phyloP scores from a whole-genome alignment of 2,329 filamentous ascomycete species.

The Aspergillus fructus region DNA sequence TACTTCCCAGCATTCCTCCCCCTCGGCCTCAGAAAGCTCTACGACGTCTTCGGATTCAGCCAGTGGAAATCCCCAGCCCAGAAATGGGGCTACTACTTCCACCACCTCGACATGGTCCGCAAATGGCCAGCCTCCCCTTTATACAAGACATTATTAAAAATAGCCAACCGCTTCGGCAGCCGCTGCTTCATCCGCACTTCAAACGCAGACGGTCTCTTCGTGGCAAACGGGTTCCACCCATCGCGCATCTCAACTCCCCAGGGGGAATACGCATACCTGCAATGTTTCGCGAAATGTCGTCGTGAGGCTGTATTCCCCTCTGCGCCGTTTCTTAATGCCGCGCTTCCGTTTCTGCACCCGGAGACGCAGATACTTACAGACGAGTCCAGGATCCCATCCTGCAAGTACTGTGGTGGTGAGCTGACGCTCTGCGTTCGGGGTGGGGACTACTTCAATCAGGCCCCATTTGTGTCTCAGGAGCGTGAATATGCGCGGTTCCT shows the following conservation, averaged over 20 bases:
- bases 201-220: conserved; percentile 23
- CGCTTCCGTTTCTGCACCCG: conserved; percentile 17
- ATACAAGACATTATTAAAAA: conserved; percentile 7
- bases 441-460: conserved; percentile 21
- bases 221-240: conserved; percentile 18
- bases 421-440: conserved; percentile 23
- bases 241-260: conserved; percentile 20
- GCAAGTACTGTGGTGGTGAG: conserved; percentile 20
- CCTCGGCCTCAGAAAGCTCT: conserved; percentile 25
- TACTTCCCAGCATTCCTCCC: conserved; percentile 29
- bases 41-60: conserved; percentile 21
- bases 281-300: conserved; percentile 22
- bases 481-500: conserved; percentile 13
- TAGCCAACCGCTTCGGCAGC: neutral
- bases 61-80: conserved; percentile 16
- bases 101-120: conserved; percentile 19
- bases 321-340: conserved; percentile 17
- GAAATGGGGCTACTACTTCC: conserved; percentile 25
- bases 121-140: conserved; percentile 13
- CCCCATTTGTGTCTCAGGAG: conserved; percentile 15
- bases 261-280: conserved; percentile 21
- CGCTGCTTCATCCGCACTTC: conserved; percentile 21
- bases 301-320: conserved; percentile 20
- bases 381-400: conserved; percentile 10
- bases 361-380: conserved; percentile 11